Percentiles rank a stretch among this genome's conserved stretches.
Evolutionary conservation across 2,329 filamentous ascomycete genomes (phyloP).

Genomic region (Chaetomiaceae sp.): DNA sequence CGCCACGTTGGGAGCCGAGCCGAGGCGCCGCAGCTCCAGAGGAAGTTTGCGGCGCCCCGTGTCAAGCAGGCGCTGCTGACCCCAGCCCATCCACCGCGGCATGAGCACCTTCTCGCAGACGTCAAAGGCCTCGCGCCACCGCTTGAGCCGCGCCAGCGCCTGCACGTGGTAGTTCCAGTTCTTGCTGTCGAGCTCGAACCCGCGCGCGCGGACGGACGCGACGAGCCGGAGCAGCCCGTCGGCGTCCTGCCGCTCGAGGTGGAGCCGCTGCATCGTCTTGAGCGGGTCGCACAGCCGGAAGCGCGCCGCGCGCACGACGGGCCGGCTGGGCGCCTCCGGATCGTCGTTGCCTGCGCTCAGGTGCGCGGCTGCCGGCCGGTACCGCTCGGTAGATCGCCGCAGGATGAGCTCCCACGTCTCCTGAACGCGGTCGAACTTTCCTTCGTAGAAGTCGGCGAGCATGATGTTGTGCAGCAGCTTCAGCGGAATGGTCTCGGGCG

Average conservation of each 20-base stretch:
- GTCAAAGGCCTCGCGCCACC: slow-evolving; percentile 61
- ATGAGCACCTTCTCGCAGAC: slow-evolving; percentile 75
- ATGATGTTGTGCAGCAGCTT: slow-evolving; percentile 60
- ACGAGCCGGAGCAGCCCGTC: slow-evolving; percentile 46
- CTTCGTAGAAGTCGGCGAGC: slow-evolving; percentile 53
- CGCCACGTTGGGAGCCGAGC: slow-evolving; percentile 32
- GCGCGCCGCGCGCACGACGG: slow-evolving; percentile 42
- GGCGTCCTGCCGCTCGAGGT: slow-evolving; percentile 35
- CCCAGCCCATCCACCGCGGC: slow-evolving; percentile 72
- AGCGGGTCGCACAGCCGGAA: slow-evolving; percentile 48
- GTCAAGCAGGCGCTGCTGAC: slow-evolving; percentile 24
- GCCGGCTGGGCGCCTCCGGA: neutral
- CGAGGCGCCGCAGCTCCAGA: slow-evolving; percentile 35
- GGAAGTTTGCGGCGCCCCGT: slow-evolving; percentile 28
- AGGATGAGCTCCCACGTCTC: slow-evolving; percentile 61
- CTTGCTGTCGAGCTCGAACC: slow-evolving; percentile 67
- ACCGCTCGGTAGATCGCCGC: slow-evolving; percentile 42
- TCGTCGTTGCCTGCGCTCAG: neutral
- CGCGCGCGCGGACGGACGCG: slow-evolving; percentile 51
- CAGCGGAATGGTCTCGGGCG: slow-evolving; percentile 49
- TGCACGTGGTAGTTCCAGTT: slow-evolving; percentile 80
- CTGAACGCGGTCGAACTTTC: slow-evolving; percentile 54
- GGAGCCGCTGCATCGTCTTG: slow-evolving; percentile 43
- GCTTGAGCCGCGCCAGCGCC: slow-evolving; percentile 54
- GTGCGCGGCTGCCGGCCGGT: slow-evolving; percentile 20